Evolutionary conservation across 1,284 basidiomycete species (phyloP).

Genomic region (Crocinoboletus sp.): DNA sequence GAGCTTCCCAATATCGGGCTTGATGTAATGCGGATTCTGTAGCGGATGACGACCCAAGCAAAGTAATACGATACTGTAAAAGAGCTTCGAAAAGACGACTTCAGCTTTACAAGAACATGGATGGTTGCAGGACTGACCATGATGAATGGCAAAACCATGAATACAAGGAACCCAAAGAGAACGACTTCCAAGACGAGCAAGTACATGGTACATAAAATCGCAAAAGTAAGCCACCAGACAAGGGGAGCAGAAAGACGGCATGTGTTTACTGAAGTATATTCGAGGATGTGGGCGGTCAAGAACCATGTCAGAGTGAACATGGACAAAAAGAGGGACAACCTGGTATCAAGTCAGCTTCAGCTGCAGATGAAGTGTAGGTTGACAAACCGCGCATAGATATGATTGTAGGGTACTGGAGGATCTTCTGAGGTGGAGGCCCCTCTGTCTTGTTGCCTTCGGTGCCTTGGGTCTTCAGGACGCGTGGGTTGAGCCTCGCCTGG

Average conservation of each 20-base stretch:
- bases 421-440: slow-evolving; percentile 23
- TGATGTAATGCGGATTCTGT: slow-evolving; percentile 64
- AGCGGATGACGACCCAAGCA: slow-evolving; percentile 72
- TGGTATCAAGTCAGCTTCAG: slow-evolving; percentile 24
- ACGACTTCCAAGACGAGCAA: slow-evolving; percentile 69
- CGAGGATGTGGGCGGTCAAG: slow-evolving; percentile 68
- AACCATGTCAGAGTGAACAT: slow-evolving; percentile 75
- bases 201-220: slow-evolving; percentile 74
- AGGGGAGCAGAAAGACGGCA: slow-evolving; percentile 70
- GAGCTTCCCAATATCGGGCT: slow-evolving; percentile 71
- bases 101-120: slow-evolving; percentile 4
- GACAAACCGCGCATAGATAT: slow-evolving; percentile 39
- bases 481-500: slow-evolving; percentile 12
- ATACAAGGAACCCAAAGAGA: slow-evolving; percentile 65
- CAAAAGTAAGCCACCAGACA: slow-evolving; percentile 79
- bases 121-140: slow-evolving; percentile 48
- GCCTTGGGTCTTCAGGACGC: slow-evolving; percentile 18
- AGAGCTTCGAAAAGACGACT: slow-evolving; percentile 43
- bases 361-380: neutral
- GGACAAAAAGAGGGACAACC: slow-evolving; percentile 60
- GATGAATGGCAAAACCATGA: slow-evolving; percentile 70
- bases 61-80: slow-evolving; percentile 71
- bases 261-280: slow-evolving; percentile 66
- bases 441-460: slow-evolving; percentile 26
- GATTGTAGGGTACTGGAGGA: slow-evolving; percentile 29